Base-by-base conservation (phyloP, 2,329 filamentous ascomycete genomes). In the Colletotrichum spaethianum region DNA sequence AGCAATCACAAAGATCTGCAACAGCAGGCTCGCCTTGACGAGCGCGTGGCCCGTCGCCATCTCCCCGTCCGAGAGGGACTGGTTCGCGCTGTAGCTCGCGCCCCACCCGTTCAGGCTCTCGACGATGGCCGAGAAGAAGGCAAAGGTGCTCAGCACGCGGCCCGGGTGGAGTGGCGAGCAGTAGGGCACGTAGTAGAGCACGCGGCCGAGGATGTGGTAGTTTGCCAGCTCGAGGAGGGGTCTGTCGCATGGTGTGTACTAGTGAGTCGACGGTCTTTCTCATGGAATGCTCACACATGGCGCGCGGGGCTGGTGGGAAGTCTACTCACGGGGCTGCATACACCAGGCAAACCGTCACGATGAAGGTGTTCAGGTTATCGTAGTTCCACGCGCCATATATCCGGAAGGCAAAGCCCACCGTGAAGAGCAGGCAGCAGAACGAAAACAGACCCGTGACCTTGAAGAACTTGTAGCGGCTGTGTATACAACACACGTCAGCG, bases 201-300 rank as follows among this genome's bases (percentile, higher is more conserved):
- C 83, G 4, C 89, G 86, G 2, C 87, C 87, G 31, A 92, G 86
- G 67, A 91, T 85, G 75, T 90, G 86, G 79, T 92, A 92, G 76
- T 92, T 91, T 67, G 88, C 85, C 3, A 90, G 83, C 63, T 90
- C 89, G 50, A 91, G 86, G 3, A 91, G 82, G 0, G 90, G 90
- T 20, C 87, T 87, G 55, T 7, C 11, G 33, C 26, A 64, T 18
- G 9, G 5, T 9, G 56, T 42, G 12, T 31, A 18, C 16, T 28
- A 3, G 50, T 52, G 33, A 63, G 65, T 61, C 20, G 48, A 56
- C 3, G 36, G 6, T 12, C 12, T 55, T 16, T 36, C 23, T 16
- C 28, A 18, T 20, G 4, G 11, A 14, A 36, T 20, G 12, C 53
- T 9, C 14, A 9, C 2, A 9, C 20, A 3, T 14, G n/a, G n/a